Base-by-base conservation (phyloP, 2,329 filamentous ascomycete species). In the Talaromyces sp. region DNA sequence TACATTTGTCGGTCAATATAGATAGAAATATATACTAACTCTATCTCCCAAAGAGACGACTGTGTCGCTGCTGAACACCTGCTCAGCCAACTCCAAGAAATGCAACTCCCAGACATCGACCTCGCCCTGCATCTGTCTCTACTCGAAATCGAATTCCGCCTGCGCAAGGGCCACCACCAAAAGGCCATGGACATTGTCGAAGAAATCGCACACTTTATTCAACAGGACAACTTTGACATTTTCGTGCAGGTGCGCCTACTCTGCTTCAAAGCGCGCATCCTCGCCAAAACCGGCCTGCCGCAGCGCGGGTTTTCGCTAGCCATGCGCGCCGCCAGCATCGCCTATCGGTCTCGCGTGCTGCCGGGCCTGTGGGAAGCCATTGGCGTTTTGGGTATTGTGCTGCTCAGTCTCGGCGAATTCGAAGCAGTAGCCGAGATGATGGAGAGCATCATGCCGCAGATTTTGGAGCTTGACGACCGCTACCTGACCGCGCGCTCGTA, bases 231-330 rank as follows among this genome's bases (percentile, higher is more conserved):
- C 58, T 82, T 82, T 58, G 88, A 90, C 69, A 77, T 93, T 31
- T 81, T 86, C 4, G 81, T 90, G 26, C 86, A 89, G 38, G 80
- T 95, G 55, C 84, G 86, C 29, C 81, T 96, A 0, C 82, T 96
- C 14, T 81, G 90, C 2, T 75, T 88, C 55, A 96, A 96, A 71
- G 87, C 86, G 0, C 81, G 84, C 5, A 81, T 96, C 3, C 86
- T 91, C 59, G 84, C 86, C 58, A 84, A 82, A 65, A 85, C 84
- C 50, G 88, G 88, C 2, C 84, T 88, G 2, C 84, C 91, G 0
- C 84, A 90, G 66, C 85, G 89, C 62, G 91, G 86, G 0, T 91
- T 96, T 71, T 91, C 89, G 2, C 81, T 93, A 5, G 86, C 86
- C 4, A 81, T 96, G 68, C 84, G 90, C 50, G 91, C 91, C 0